Conservation (phyloP, 2,329 filamentous ascomycete genomes). For the Pseudogymnoascus sp. region DNA sequence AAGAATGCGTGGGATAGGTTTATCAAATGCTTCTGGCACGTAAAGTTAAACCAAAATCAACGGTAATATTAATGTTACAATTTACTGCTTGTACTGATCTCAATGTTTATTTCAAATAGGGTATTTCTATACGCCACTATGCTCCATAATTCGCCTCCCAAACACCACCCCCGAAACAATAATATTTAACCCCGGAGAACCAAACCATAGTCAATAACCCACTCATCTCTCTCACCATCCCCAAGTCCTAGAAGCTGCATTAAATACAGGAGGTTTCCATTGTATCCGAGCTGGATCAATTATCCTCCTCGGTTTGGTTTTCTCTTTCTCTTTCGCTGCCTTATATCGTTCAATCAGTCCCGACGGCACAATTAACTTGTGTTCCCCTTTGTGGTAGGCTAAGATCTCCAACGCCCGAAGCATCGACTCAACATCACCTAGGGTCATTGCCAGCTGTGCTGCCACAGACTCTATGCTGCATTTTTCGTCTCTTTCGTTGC, state of each 20-base stretch:
- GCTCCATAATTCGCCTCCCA: conserved; percentile 2
- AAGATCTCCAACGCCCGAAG: conserved; percentile 92
- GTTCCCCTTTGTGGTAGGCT: conserved; percentile 90
- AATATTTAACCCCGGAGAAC: not conserved
- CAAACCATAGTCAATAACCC: not conserved
- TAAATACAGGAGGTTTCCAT: conserved; percentile 96
- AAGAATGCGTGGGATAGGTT: not conserved
- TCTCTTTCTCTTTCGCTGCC: conserved; percentile 68
- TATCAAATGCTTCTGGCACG: not conserved
- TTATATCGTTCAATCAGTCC: conserved; percentile 59
- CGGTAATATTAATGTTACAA: not conserved
- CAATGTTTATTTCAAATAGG: not conserved
- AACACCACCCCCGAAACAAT: not conserved
- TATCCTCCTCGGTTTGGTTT: conserved; percentile 63
- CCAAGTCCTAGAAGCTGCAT: conserved; percentile 84
- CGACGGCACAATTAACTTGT: conserved; percentile 89
- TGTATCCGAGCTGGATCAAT: conserved; percentile 75
- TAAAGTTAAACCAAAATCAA: not conserved
- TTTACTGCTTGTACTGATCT: not conserved
- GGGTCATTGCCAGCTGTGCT: conserved; percentile 81
- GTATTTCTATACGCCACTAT: conserved; percentile 2
- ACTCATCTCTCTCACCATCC: conserved; percentile 59
- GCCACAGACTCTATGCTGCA: conserved; percentile 84
- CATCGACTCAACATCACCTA: conserved; percentile 90
- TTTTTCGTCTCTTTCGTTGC: conserved; percentile 58